Evolutionary conservation across 2,329 filamentous ascomycete species (phyloP).

Genomic region (Cercospora janseana): DNA sequence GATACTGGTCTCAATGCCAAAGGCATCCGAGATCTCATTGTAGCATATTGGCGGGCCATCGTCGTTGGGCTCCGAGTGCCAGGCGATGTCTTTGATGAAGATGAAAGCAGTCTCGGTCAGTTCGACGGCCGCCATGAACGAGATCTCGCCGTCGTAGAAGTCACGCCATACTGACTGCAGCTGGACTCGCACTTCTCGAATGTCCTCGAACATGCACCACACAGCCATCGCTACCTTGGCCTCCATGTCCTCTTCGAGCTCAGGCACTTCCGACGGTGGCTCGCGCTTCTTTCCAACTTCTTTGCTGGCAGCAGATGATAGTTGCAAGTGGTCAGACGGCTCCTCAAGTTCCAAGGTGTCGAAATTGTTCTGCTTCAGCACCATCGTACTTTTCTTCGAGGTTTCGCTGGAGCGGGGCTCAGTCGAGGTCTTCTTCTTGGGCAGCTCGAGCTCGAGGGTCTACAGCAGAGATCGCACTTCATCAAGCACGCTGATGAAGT

Average conservation of each 20-base stretch:
- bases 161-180: neutral
- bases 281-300: neutral
- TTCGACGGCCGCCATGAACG: neutral
- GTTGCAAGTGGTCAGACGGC: neutral
- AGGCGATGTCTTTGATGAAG: neutral
- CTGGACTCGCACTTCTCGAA: neutral
- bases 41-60: neutral
- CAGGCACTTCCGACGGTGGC: neutral
- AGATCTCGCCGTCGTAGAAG: neutral
- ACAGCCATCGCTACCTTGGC: neutral
- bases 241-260: neutral
- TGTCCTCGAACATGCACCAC: constrained; percentile 5
- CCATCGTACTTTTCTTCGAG: neutral
- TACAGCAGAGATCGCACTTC: neutral
- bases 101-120: neutral
- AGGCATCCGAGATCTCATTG: neutral
- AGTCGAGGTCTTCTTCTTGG: neutral
- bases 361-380: neutral
- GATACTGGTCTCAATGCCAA: neutral
- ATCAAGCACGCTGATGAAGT: neutral
- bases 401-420: neutral
- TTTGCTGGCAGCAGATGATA: neutral
- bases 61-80: neutral
- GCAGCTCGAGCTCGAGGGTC: neutral
- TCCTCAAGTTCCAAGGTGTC: constrained; percentile 2